Base-by-base conservation (phyloP, 2,329 filamentous ascomycete genomes). In the Chaetomiaceae sp. region DNA sequence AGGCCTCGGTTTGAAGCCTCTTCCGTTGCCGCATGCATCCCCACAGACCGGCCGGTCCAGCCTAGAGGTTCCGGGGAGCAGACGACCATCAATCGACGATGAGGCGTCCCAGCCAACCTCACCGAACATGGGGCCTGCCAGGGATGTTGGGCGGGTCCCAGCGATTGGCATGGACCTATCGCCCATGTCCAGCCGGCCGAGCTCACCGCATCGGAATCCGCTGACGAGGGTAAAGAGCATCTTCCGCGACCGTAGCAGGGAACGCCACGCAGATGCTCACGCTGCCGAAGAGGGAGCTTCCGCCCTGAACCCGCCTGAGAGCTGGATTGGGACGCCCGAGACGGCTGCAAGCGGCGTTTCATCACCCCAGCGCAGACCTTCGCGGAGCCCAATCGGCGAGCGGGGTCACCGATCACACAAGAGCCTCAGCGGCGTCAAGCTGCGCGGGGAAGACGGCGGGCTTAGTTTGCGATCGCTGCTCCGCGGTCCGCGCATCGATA, bases 401-500 rank as follows among this genome's bases (percentile, higher is more conserved):
- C 61, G 53, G 65, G 75, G 66, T 60, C 73, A 71, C 64, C 83
- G 73, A 58, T 72, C 73, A 42, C 74, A 75, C 55, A 71, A 72
- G 56, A 78, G 73, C 40, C 69, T 74, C 23, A 74, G 74, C 19
- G 84, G 79, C 63, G 60, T 78, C n/a, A 74, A 71, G 20, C 67
- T 72, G 17, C 73, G 67, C 51, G 60, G 64, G 22, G 74, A 79
- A 36, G 73, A 79, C 50, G 66, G 70, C 36, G 82, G 81, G 9
- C 55, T 60, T 17, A 83, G 81, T 33, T 75, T 90, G 8, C 82
- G 85, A 38, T 83, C 86, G 6, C 85, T 96, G 44, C 87, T 96
- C 70, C 92, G 90, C 70, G 85, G 84, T 3, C 81, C 83, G 46
- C 79, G 87, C 51, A 83, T 92, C 58, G 88, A 89, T 56, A 87